These are phyloP conservation scores for Scutellaria minor DNA, from an alignment of 257 asterid species.

Conservation along the genomic window DNA sequence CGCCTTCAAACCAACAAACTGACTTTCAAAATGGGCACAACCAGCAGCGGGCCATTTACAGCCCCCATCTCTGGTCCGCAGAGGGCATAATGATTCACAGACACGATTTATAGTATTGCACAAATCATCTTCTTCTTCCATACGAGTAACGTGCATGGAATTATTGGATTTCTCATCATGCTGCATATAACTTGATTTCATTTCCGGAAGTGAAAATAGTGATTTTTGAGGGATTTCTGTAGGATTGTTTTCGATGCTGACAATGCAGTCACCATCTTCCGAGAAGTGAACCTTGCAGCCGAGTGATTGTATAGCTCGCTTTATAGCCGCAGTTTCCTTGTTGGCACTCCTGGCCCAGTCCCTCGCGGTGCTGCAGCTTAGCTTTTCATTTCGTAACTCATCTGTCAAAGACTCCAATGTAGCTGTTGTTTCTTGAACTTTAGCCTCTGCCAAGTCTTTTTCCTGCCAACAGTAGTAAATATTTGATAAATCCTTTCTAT, in stretches of 20 bases:
- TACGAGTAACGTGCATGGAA: conserved; percentile 36
- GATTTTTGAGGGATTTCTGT: conserved; percentile 70
- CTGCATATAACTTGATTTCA: conserved; percentile 44
- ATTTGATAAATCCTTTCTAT: neutral
- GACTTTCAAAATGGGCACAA: conserved; percentile 85
- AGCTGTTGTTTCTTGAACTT: conserved; percentile 50
- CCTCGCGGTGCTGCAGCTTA: conserved; percentile 64
- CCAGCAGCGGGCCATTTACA: conserved; percentile 92
- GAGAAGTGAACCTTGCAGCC: conserved; percentile 82
- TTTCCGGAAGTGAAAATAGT: conserved; percentile 43
- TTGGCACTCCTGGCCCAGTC: conserved; percentile 70
- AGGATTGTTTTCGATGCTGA: conserved; percentile 66
- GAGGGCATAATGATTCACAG: conserved; percentile 84
- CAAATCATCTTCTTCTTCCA: conserved; percentile 45
- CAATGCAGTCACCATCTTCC: conserved; percentile 77
- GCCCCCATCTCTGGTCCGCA: conserved; percentile 75
- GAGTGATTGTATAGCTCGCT: conserved; percentile 83
- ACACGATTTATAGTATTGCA: conserved; percentile 56
- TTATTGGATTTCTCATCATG: conserved; percentile 51
- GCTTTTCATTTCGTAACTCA: conserved; percentile 76
- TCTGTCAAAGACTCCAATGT: conserved; percentile 60
- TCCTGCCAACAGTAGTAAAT: conserved; percentile 57
- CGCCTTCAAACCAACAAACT: conserved; percentile 84
- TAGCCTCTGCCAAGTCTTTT: conserved; percentile 78
- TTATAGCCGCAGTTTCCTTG: conserved; percentile 73